These are phyloP conservation scores for Alternaria ethzedia DNA, from an alignment of 2,329 filamentous ascomycete genomes.

Conservation along the genomic window DNA sequence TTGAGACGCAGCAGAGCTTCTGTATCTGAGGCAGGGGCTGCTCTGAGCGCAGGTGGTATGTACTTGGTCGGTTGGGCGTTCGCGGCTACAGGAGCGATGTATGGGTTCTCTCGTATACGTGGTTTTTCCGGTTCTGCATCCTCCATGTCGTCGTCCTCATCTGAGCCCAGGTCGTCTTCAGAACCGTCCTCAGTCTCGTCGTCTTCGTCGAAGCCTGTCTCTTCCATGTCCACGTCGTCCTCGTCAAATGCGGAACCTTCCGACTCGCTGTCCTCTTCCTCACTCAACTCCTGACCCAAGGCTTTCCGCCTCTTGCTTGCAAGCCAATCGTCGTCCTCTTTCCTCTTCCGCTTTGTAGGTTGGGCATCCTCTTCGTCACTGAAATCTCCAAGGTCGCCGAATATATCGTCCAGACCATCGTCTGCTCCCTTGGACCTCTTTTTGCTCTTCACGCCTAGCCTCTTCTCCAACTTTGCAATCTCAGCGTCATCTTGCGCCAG, in stretches of 20 bases:
- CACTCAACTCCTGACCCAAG: constrained; percentile 22
- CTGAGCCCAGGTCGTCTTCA: constrained; percentile 34
- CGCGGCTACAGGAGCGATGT: constrained; percentile 71
- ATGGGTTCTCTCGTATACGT: constrained; percentile 79
- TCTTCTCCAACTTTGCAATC: constrained; percentile 86
- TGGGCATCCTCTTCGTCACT: constrained; percentile 56
- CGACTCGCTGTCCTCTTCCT: constrained; percentile 35
- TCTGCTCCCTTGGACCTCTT: constrained; percentile 75
- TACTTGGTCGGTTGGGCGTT: constrained; percentile 70
- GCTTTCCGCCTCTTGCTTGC: constrained; percentile 64
- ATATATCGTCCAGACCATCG: constrained; percentile 80
- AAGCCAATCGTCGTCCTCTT: constrained; percentile 68
- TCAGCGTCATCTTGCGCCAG: constrained; percentile 85
- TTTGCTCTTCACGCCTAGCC: constrained; percentile 79
- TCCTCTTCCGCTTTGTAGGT: constrained; percentile 61
- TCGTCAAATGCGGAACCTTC: constrained; percentile 34
- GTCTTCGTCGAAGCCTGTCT: constrained; percentile 23
- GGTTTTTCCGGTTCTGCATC: constrained; percentile 41
- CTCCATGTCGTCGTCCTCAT: constrained; percentile 37
- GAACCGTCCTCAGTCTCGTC: constrained; percentile 38
- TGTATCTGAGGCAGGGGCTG: constrained; percentile 65
- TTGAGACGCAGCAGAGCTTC: constrained; percentile 73
- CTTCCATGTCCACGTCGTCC: constrained; percentile 38
- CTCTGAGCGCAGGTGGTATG: constrained; percentile 83
- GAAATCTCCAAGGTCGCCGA: constrained; percentile 66